Conservation (phyloP, 345 rosid species). For the Eucalyptus rudis region DNA sequence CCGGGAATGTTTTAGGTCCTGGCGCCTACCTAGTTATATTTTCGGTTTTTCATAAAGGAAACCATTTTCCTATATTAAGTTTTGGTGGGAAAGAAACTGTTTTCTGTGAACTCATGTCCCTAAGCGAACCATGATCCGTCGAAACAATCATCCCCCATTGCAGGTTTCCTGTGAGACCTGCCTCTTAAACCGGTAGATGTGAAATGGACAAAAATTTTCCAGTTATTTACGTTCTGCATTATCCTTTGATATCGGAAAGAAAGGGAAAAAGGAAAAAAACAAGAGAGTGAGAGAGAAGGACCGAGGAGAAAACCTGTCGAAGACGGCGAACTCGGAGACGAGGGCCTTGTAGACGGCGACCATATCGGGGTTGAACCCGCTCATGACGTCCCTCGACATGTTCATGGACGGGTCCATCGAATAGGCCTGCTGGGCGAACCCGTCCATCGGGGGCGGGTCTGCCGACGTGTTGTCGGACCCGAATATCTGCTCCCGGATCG, state of each 20-base stretch:
- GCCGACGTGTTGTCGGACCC: constrained; percentile 52
- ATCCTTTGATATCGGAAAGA: neutral
- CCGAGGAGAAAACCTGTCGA: constrained; percentile 39
- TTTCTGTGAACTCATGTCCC: too few species aligned
- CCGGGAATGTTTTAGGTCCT: too few species aligned
- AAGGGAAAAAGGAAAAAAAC: neutral
- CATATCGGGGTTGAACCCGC: constrained; percentile 65
- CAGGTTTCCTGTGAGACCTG: neutral
- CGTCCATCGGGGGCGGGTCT: constrained; percentile 74
- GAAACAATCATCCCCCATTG: neutral
- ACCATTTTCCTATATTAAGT: too few species aligned
- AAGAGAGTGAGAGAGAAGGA: neutral
- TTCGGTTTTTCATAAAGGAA: too few species aligned
- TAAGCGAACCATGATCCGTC: too few species aligned
- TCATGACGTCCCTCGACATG: constrained; percentile 69
- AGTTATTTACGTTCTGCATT: neutral
- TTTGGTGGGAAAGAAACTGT: too few species aligned
- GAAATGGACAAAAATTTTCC: neutral
- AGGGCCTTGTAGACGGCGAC: constrained; percentile 71
- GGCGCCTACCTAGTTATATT: too few species aligned
- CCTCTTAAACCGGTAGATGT: neutral
- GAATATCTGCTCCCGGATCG: constrained; percentile 80
- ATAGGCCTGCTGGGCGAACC: constrained; percentile 75
- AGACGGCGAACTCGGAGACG: constrained; percentile 72
- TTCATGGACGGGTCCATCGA: constrained; percentile 44